Evolutionary conservation across 2,329 filamentous ascomycete genomes (phyloP), one percentile per base, ranked within the genome.

Genomic region (Ceratocystis papillata): DNA sequence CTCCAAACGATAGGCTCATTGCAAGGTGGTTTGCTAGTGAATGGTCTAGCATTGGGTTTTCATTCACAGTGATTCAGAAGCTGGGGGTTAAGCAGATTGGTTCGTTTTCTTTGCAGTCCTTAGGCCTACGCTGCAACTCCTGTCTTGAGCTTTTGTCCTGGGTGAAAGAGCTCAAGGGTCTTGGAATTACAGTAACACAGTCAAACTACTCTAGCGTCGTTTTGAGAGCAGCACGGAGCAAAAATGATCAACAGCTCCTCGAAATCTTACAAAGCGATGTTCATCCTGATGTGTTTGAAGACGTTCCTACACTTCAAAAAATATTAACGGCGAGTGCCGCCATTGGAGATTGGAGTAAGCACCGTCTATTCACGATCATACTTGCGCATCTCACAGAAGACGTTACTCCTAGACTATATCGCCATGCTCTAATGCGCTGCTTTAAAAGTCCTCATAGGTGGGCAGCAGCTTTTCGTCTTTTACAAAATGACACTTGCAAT

Each of bases 1-100:
- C 59, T 22, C 63, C 85, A 69, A 87, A 83, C 71, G 89, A 94
- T 73, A 76, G 78, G 0, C 81, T 95, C 37, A 87, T 88, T 20
- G 88, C 91, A n/a, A 83, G 86, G 69, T 85, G 90, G 77, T 92
- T 96, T 73, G 91, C 91, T 8, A 86, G 80, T 67, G 77, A 77
- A 20, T 88, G 89, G 74, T 81, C 94, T 25, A 83, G 86, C 0
- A 78, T 91, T 8, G 85, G 92, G 66, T 82, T 87, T 69, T 84
- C 90, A 30, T 83, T 95, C 65, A 82, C 82, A 44, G 81, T 88
- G 5, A 77, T 94, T 20, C 79, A 82, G 66, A 83, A 88, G 71
- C 82, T 96, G 63, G 88, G 88, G 1, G 78, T 95, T 4, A 79
- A 83, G 61, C 77, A 79, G 45, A 87, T 96, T 69, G 91, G 91